Conservation (phyloP, 768 basidiomycete genomes). For the Lanmaoa rubissima region DNA sequence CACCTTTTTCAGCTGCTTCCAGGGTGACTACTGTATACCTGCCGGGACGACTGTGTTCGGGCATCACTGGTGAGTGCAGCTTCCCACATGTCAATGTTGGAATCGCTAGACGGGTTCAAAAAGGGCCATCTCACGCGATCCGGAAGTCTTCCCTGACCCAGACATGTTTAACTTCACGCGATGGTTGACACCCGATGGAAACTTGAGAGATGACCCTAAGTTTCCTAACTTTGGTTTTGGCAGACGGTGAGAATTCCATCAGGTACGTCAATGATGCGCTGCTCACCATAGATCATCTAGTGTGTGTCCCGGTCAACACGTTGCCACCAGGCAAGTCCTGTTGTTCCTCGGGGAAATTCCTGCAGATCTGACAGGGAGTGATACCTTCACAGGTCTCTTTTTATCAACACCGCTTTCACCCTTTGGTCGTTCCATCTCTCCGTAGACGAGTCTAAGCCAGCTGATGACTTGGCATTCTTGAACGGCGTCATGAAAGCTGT, state of each 20-base stretch:
- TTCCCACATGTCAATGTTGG: neutral
- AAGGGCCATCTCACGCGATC: slow-evolving; percentile 38
- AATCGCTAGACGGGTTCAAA: neutral
- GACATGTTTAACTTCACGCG: slow-evolving; percentile 36
- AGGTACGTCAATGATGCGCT: neutral
- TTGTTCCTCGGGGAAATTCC: neutral
- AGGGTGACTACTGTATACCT: slow-evolving; percentile 20
- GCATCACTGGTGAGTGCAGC: slow-evolving; percentile 14
- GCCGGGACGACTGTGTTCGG: slow-evolving; percentile 18
- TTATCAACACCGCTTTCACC: slow-evolving; percentile 56
- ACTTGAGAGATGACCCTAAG: slow-evolving; percentile 45
- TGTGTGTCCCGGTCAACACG: slow-evolving; percentile 60
- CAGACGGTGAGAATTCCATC: slow-evolving; percentile 23
- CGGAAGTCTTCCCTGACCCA: slow-evolving; percentile 37
- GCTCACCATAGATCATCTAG: slow-evolving; percentile 26
- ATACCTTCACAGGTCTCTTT: slow-evolving; percentile 47
- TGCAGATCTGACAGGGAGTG: neutral
- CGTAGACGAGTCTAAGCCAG: slow-evolving; percentile 45
- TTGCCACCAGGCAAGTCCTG: slow-evolving; percentile 39
- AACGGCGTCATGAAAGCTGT: neutral
- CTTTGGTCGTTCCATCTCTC: slow-evolving; percentile 59
- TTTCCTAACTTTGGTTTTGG: slow-evolving; percentile 55
- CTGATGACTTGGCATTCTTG: slow-evolving; percentile 57
- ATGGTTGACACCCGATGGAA: slow-evolving; percentile 21
- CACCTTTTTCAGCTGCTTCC: neutral